phyloP scores from a whole-genome alignment of 2,329 filamentous ascomycete species.

The Arthrobotrys sinensis region DNA sequence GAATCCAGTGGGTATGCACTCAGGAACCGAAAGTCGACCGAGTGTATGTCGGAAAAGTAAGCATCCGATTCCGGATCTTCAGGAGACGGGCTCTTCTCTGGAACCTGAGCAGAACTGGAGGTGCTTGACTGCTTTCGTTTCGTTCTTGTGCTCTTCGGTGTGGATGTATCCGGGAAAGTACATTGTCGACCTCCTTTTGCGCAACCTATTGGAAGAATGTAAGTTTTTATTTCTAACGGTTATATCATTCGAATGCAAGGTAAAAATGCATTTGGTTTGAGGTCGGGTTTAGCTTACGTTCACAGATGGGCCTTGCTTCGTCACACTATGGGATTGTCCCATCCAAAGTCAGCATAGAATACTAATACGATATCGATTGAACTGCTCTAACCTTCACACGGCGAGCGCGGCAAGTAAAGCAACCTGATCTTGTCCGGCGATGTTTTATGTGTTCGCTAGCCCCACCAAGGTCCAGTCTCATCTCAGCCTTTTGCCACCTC shows the following conservation, averaged over 20 bases:
- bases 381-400: constrained; percentile 79
- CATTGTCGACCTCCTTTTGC: constrained; percentile 93
- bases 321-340: constrained; percentile 78
- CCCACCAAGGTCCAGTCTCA: constrained; percentile 53
- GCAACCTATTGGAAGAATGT: constrained; percentile 75
- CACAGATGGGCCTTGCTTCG: constrained; percentile 87
- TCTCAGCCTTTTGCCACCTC: constrained; percentile 53
- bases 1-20: constrained; percentile 67
- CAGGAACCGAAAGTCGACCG: constrained; percentile 61
- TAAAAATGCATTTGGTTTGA: not conserved
- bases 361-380: not conserved
- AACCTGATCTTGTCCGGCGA: constrained; percentile 91
- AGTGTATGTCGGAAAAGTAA: constrained; percentile 64
- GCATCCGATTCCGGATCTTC: constrained; percentile 71
- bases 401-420: constrained; percentile 89
- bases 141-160: constrained; percentile 64
- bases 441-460: constrained; percentile 85
- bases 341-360: not conserved
- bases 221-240: not conserved
- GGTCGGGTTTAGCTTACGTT: constrained; percentile 72
- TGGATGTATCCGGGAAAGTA: constrained; percentile 81
- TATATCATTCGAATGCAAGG: too few relatives aligned
- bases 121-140: constrained; percentile 61
- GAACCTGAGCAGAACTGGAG: constrained; percentile 31
- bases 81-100: constrained; percentile 69